phyloP scores from a whole-genome alignment of 78 protist genomes.

The Abeoforma whisleri region DNA sequence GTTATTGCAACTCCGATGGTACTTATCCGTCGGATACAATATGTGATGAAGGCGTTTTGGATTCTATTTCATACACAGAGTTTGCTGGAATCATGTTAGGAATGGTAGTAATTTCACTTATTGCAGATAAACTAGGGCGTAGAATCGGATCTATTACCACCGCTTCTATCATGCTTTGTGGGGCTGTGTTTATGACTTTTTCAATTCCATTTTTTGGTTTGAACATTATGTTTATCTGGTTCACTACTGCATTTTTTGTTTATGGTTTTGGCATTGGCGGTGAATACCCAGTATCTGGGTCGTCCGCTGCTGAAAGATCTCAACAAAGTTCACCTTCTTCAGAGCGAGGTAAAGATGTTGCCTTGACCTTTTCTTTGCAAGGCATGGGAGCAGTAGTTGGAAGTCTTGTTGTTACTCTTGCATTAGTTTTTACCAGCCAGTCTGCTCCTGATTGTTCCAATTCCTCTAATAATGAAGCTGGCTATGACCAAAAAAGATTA shows the following conservation, averaged over 20 bases:
- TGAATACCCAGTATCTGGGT: conserved; percentile 37
- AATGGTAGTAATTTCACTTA: not conserved
- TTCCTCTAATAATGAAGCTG: not conserved
- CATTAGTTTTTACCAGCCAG: not conserved
- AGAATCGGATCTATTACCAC: conserved; percentile 19
- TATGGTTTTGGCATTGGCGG: conserved; percentile 45
- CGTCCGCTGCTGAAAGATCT: conserved; percentile 34
- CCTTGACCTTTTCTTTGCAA: conserved; percentile 23
- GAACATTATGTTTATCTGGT: conserved; percentile 26
- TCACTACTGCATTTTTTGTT: conserved; percentile 22
- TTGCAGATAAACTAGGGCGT: conserved; percentile 20
- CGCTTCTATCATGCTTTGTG: conserved; percentile 16
- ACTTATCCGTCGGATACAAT: not conserved
- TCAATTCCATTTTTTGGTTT: not conserved
- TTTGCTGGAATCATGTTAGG: conserved; percentile 35
- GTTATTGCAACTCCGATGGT: conserved; percentile 25
- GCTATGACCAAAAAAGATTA: conserved; percentile 2
- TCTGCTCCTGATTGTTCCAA: conserved; percentile 10
- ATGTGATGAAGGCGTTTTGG: conserved; percentile 3
- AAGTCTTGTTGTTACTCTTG: not conserved
- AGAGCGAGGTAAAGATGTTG: conserved; percentile 10
- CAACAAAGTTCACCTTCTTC: not conserved
- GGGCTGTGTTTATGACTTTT: conserved; percentile 12
- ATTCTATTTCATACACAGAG: conserved; percentile 23
- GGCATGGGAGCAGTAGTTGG: conserved; percentile 33